phyloP scores from a whole-genome alignment of 768 basidiomycete species.

The Chlorophyllum brunneum region DNA sequence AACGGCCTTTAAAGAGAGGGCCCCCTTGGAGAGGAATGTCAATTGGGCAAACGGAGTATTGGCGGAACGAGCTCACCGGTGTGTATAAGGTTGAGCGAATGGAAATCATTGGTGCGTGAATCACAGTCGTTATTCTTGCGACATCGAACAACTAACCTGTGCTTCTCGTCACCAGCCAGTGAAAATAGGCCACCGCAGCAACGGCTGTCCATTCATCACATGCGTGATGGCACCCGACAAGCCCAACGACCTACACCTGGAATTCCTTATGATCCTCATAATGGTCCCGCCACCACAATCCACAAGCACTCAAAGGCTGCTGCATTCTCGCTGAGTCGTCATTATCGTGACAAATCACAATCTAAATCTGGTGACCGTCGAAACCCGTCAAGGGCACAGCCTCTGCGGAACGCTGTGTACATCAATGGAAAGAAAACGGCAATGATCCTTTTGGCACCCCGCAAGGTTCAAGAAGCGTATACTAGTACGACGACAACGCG shows the following conservation, averaged over 20 bases:
- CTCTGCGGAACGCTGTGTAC: slow-evolving; percentile 12
- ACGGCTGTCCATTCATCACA: slow-evolving; percentile 58
- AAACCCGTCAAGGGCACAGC: slow-evolving; percentile 23
- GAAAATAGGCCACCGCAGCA: slow-evolving; percentile 43
- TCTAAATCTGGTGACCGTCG: slow-evolving; percentile 15
- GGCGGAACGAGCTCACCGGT: slow-evolving; percentile 62
- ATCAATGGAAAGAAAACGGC: slow-evolving; percentile 29
- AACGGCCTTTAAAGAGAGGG: slow-evolving; percentile 16
- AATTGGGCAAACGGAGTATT: slow-evolving; percentile 56
- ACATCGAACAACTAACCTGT: neutral
- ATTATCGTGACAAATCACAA: slow-evolving; percentile 33
- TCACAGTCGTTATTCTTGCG: neutral
- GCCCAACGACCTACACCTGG: neutral
- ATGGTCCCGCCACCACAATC: slow-evolving; percentile 63
- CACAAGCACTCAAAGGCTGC: slow-evolving; percentile 80
- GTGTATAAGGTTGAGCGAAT: slow-evolving; percentile 40
- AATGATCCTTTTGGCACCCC: slow-evolving; percentile 68
- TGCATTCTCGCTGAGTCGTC: slow-evolving; percentile 77
- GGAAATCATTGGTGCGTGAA: slow-evolving; percentile 2
- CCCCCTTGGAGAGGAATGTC: slow-evolving; percentile 44
- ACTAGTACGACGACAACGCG: slow-evolving; percentile 73
- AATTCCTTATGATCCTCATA: slow-evolving; percentile 42
- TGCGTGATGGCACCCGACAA: slow-evolving; percentile 23
- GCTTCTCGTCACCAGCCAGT: neutral
- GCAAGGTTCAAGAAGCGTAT: slow-evolving; percentile 73